These are phyloP conservation scores for Aspergillus clavatus DNA, from an alignment of 2,329 filamentous ascomycete species.

Conservation along the genomic window DNA sequence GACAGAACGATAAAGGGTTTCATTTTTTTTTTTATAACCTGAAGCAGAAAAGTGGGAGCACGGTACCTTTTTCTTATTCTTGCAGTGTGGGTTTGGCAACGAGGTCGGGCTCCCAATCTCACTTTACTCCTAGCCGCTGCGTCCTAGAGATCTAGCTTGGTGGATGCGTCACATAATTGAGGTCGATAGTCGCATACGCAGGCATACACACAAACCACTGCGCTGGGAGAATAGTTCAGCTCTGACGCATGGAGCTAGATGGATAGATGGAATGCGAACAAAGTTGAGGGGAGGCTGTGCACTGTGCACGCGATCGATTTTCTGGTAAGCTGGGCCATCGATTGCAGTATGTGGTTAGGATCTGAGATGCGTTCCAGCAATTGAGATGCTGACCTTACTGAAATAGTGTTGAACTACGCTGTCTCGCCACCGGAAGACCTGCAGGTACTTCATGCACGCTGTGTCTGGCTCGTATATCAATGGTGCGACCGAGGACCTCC, in stretches of 20 bases:
- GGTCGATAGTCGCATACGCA: conserved; percentile 13
- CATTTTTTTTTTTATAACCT: background rate
- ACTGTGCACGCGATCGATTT: conserved; percentile 11
- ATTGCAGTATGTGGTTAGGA: conserved; percentile 10
- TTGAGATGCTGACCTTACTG: conserved; percentile 21
- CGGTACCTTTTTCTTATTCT: conserved; percentile 15
- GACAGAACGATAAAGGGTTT: background rate
- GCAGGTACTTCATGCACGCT: conserved; percentile 11
- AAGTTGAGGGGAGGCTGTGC: conserved; percentile 5
- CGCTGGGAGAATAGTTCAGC: conserved; percentile 11
- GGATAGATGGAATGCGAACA: conserved; percentile 9
- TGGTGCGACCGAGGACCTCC: conserved; percentile 14
- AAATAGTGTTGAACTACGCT: conserved; percentile 19
- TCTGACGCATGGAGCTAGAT: conserved; percentile 5
- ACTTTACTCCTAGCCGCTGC: conserved; percentile 12
- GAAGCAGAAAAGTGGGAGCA: conserved; percentile 7
- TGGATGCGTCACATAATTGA: conserved; percentile 31
- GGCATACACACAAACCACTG: conserved; percentile 11
- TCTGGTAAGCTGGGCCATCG: conserved; percentile 12
- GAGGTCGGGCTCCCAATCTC: conserved; percentile 8
- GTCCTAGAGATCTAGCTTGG: conserved; percentile 18
- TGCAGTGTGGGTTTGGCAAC: conserved; percentile 16
- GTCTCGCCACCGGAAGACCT: conserved; percentile 12
- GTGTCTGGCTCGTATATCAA: conserved; percentile 3
- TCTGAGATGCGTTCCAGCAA: conserved; percentile 11